Evolutionary conservation across 75 land plant genomes (phyloP).

Genomic region (Cunninghamia lanceolata): DNA sequence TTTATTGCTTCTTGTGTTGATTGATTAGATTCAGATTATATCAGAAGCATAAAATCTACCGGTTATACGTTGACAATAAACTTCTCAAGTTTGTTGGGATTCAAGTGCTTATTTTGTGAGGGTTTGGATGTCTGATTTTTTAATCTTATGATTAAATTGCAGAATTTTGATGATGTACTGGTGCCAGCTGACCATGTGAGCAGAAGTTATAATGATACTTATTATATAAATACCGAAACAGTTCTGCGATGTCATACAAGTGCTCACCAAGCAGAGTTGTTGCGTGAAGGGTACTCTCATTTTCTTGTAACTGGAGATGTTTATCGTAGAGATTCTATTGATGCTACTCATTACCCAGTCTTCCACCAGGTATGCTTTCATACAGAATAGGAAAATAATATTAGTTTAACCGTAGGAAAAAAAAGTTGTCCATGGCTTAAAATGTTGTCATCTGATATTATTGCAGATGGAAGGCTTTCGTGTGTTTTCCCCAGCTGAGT

Average conservation of each 20-base stretch:
- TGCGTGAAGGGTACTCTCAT: conserved; percentile 72
- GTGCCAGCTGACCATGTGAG: conserved; percentile 97
- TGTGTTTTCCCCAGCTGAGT: conserved; percentile 72
- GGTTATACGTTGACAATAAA: background rate
- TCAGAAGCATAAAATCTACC: background rate
- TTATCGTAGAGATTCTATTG: conserved; percentile 92
- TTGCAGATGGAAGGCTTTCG: conserved; percentile 94
- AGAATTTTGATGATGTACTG: conserved; percentile 98
- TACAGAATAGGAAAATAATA: background rate
- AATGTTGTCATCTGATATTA: background rate
- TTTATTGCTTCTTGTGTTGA: background rate
- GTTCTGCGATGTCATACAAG: conserved; percentile 91
- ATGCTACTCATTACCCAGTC: conserved; percentile 97
- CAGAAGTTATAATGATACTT: conserved; percentile 91
- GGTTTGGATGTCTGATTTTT: background rate
- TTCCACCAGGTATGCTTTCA: conserved; percentile 74
- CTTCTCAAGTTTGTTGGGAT: background rate
- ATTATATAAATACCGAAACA: conserved; percentile 62
- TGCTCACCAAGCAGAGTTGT: conserved; percentile 93
- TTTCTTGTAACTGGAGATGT: conserved; percentile 98
- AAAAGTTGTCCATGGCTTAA: background rate
- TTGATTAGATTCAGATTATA: background rate
- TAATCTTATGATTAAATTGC: conserved; percentile 24
- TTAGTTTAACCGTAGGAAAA: background rate
- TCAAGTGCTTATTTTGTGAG: background rate